A percentile compares a stretch with the other conserved stretches of the same genome.
Conservation (phyloP, 257 asterid species). For the Forsythia suspensa region DNA sequence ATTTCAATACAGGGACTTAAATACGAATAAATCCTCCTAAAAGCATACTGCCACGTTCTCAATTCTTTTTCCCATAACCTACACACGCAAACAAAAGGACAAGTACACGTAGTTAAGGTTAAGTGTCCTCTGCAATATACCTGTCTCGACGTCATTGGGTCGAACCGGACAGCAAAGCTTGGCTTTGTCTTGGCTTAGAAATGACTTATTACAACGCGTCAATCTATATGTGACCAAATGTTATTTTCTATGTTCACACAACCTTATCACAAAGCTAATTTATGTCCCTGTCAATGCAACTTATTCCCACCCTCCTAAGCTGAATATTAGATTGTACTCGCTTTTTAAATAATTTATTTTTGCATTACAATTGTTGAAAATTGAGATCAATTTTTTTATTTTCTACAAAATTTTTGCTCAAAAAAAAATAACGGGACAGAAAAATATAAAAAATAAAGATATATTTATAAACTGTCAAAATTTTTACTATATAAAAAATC, state of each 20-base stretch:
- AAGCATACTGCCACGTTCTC: neutral
- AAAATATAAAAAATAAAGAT: no score
- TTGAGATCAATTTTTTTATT: no score
- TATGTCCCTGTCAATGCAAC: neutral
- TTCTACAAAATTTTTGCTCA: no score
- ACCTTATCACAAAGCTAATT: neutral
- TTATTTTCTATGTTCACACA: constrained; percentile 3
- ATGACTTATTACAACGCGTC: constrained; percentile 22
- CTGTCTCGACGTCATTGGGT: constrained; percentile 30
- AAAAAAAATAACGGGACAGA: no score
- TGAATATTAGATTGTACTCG: neutral
- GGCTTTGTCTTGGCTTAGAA: constrained; percentile 32
- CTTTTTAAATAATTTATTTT: neutral
- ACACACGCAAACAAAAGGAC: neutral
- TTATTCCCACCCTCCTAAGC: neutral
- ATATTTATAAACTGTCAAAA: no score
- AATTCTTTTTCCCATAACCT: neutral
- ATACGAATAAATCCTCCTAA: neutral
- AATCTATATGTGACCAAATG: neutral
- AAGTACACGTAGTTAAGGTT: constrained; percentile 25
- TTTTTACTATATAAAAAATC: no score
- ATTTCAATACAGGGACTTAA: neutral
- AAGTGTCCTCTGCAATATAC: neutral
- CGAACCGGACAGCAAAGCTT: constrained; percentile 29
- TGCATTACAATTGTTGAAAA: neutral